phyloP scores from a whole-genome alignment of 306 rosid genomes.

The Ormosia emarginata region DNA sequence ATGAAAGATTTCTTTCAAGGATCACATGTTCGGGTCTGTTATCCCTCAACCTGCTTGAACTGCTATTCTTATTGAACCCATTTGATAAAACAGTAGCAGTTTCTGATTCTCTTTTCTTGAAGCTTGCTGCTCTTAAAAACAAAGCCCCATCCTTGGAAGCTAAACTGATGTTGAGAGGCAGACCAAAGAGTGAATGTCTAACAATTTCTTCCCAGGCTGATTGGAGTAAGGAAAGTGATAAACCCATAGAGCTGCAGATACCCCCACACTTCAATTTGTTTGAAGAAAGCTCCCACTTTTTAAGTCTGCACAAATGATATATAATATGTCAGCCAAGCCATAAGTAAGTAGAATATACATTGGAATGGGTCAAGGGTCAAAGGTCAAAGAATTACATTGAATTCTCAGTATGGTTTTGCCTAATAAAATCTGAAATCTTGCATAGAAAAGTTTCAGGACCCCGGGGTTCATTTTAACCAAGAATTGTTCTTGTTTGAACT shows the following conservation, averaged over 20 bases:
- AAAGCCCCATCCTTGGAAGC: constrained; percentile 27
- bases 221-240: constrained; percentile 40
- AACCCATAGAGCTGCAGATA: constrained; percentile 40
- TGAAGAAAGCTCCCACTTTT: not conserved
- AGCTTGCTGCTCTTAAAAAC: constrained; percentile 49
- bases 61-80: constrained; percentile 22
- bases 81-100: constrained; percentile 5
- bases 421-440: too few species aligned
- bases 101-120: constrained; percentile 44
- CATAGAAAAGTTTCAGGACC: too few species aligned
- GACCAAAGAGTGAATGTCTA: constrained; percentile 17
- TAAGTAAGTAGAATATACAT: not conserved
- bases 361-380: not conserved
- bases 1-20: constrained; percentile 46
- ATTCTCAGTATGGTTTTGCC: not conserved
- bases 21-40: constrained; percentile 49
- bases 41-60: constrained; percentile 40
- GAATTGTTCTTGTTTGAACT: too few species aligned
- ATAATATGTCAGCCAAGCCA: not conserved
- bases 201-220: constrained; percentile 49
- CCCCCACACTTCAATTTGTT: not conserved
- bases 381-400: not conserved
- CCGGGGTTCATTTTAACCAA: too few species aligned
- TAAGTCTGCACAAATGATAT: not conserved
- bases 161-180: constrained; percentile 23